A percentile compares a stretch with the other conserved stretches of the same genome.
Evolutionary conservation across 2,329 filamentous ascomycete genomes (phyloP).

Genomic region (Emmonsiellopsis sp.): DNA sequence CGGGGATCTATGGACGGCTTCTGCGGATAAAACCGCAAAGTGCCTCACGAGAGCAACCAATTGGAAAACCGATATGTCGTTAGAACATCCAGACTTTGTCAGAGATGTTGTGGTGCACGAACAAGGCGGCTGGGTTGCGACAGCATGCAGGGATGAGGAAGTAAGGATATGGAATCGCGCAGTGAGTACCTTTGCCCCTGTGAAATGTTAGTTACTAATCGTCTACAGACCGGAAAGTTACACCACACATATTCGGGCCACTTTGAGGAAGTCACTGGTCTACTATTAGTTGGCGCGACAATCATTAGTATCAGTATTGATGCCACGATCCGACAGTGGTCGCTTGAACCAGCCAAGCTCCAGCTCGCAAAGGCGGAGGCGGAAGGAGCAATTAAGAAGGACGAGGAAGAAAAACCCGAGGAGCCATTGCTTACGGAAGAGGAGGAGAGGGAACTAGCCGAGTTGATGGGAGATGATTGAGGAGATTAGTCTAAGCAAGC

Average conservation of each 20-base stretch:
- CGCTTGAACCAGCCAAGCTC: slow-evolving; percentile 53
- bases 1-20: slow-evolving; percentile 82
- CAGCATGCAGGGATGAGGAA: slow-evolving; percentile 83
- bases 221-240: slow-evolving; percentile 54
- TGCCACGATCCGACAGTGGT: slow-evolving; percentile 78
- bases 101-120: slow-evolving; percentile 63
- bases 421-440: slow-evolving; percentile 64
- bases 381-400: slow-evolving; percentile 33
- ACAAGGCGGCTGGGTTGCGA: slow-evolving; percentile 68
- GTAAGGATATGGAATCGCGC: slow-evolving; percentile 77
- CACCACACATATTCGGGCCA: slow-evolving; percentile 71
- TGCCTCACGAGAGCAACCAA: slow-evolving; percentile 60
- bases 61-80: slow-evolving; percentile 62
- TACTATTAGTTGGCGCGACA: slow-evolving; percentile 51
- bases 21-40: slow-evolving; percentile 79
- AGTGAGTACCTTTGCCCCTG: slow-evolving; percentile 21
- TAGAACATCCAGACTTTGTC: slow-evolving; percentile 83
- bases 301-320: slow-evolving; percentile 84
- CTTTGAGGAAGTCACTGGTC: slow-evolving; percentile 82
- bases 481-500: not conserved
- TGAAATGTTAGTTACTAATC: slow-evolving; percentile 20
- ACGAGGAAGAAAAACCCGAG: slow-evolving; percentile 34
- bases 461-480: slow-evolving; percentile 67
- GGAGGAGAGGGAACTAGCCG: slow-evolving; percentile 86
- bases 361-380: slow-evolving; percentile 45